Conservation (phyloP, 768 basidiomycete species). For the Cubamyces lactineus region DNA sequence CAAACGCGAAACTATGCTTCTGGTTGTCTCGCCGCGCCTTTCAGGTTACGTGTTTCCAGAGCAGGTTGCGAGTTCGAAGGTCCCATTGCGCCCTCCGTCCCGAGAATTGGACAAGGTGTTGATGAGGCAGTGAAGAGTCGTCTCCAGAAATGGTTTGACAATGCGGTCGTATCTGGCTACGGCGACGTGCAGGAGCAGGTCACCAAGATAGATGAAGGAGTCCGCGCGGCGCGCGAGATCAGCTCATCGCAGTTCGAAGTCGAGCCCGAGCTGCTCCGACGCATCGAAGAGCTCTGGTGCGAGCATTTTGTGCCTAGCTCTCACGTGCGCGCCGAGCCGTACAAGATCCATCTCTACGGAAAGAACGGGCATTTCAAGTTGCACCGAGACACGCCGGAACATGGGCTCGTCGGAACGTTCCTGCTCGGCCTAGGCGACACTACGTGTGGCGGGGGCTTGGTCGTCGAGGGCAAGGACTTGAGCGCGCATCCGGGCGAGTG, state of each 20-base stretch:
- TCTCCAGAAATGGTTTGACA: slow-evolving; percentile 15
- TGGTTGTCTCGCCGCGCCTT: not conserved
- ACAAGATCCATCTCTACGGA: slow-evolving; percentile 39
- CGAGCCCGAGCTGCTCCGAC: slow-evolving; percentile 18
- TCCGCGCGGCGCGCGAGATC: slow-evolving; percentile 35
- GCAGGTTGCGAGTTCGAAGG: not conserved
- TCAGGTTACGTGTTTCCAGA: not conserved
- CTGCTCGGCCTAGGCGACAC: slow-evolving; percentile 37
- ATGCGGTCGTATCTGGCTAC: slow-evolving; percentile 30
- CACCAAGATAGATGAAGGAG: slow-evolving; percentile 30
- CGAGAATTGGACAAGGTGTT: not conserved
- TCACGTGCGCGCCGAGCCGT: slow-evolving; percentile 34
- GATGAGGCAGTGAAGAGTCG: too few relatives aligned
- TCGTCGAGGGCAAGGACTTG: not conserved
- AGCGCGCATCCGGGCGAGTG: slow-evolving; percentile 23
- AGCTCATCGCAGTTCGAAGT: slow-evolving; percentile 29
- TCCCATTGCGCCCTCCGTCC: not conserved
- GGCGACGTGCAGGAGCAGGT: slow-evolving; percentile 31
- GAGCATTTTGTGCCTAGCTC: slow-evolving; percentile 28
- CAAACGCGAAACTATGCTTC: not conserved
- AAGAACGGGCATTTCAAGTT: slow-evolving; percentile 24
- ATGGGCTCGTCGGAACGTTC: slow-evolving; percentile 38
- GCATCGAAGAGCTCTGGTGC: slow-evolving; percentile 25
- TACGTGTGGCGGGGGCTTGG: not conserved
- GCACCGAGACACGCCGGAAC: slow-evolving; percentile 36